Conservation (phyloP, 768 basidiomycete species). For the Rhodotorula graminis region DNA sequence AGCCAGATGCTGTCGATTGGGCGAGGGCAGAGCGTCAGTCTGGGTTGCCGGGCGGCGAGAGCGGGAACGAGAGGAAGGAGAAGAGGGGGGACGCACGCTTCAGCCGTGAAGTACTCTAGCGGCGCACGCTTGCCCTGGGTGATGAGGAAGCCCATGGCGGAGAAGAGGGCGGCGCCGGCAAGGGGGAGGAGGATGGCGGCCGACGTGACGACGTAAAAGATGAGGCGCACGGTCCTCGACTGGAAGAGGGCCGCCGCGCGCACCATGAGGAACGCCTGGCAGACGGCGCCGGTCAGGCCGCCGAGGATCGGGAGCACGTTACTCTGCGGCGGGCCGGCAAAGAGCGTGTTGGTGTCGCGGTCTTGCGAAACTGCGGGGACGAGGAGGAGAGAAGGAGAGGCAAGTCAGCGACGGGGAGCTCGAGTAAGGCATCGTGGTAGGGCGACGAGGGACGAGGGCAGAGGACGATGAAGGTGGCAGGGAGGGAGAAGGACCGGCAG, state of each 20-base stretch:
- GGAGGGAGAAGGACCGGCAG: not conserved
- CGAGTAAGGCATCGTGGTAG: too few relatives aligned
- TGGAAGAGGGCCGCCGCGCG: slow-evolving; percentile 7
- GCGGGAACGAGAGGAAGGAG: not conserved
- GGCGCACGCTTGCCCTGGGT: fast-evolving
- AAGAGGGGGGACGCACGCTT: not conserved
- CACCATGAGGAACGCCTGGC: slow-evolving; percentile 2
- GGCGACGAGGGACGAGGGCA: too few relatives aligned
- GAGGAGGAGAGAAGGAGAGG: not conserved
- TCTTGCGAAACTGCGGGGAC: not conserved
- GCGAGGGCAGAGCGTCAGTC: too few relatives aligned
- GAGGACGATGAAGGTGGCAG: too few relatives aligned
- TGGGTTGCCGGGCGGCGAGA: not conserved
- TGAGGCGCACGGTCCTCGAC: not conserved
- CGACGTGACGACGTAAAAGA: not conserved
- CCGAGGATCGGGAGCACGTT: slow-evolving; percentile 3
- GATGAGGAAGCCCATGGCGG: not conserved
- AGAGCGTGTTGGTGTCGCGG: not conserved
- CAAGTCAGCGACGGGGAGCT: not conserved
- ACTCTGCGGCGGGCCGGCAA: slow-evolving; percentile 6
- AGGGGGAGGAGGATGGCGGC: not conserved
- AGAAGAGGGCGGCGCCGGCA: slow-evolving; percentile 7
- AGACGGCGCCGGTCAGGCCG: not conserved
- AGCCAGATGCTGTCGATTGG: slow-evolving; percentile 11
- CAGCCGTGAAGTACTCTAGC: not conserved